Percentiles rank a stretch among this genome's conserved stretches.
These are phyloP conservation scores for Torulaspora quercuum DNA, from an alignment of 805 yeast species.

Conservation along the genomic window DNA sequence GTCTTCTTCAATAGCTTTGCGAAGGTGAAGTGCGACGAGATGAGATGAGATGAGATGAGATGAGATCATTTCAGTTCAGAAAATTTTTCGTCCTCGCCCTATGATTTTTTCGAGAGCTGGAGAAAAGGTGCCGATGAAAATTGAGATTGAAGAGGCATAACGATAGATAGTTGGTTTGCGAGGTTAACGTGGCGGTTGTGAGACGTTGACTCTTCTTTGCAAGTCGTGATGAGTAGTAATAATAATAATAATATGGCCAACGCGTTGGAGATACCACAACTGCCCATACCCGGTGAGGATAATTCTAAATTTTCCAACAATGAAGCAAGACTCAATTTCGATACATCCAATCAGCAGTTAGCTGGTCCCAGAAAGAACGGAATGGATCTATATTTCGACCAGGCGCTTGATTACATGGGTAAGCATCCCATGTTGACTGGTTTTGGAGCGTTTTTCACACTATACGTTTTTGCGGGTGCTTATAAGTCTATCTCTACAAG, in stretches of 20 bases:
- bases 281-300: slow-evolving; percentile 31
- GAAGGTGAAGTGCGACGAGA: slow-evolving; percentile 18
- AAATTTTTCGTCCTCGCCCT: slow-evolving; percentile 11
- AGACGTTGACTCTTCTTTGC: slow-evolving; percentile 1
- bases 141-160: too few relatives aligned
- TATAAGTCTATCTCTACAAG: slow-evolving; percentile 45
- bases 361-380: slow-evolving; percentile 30
- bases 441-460: slow-evolving; percentile 61
- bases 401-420: slow-evolving; percentile 55
- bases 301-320: slow-evolving; percentile 9
- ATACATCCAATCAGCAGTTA: slow-evolving; percentile 24
- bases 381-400: slow-evolving; percentile 63
- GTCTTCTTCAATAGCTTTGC: too few relatives aligned
- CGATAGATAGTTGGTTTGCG: slow-evolving; percentile 6
- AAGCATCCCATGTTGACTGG: slow-evolving; percentile 76
- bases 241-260: slow-evolving; percentile 9
- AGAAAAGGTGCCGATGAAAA: slow-evolving; percentile 1
- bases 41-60: slow-evolving; percentile 29
- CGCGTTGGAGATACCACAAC: slow-evolving; percentile 27
- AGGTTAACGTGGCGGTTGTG: too few relatives aligned
- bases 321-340: slow-evolving; percentile 12
- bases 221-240: slow-evolving; percentile 6
- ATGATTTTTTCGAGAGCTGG: neutral
- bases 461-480: slow-evolving; percentile 63
- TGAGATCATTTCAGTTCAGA: slow-evolving; percentile 7